Base-by-base conservation (phyloP, 352 stramenopile species). In the Phytophthora cactorum region DNA sequence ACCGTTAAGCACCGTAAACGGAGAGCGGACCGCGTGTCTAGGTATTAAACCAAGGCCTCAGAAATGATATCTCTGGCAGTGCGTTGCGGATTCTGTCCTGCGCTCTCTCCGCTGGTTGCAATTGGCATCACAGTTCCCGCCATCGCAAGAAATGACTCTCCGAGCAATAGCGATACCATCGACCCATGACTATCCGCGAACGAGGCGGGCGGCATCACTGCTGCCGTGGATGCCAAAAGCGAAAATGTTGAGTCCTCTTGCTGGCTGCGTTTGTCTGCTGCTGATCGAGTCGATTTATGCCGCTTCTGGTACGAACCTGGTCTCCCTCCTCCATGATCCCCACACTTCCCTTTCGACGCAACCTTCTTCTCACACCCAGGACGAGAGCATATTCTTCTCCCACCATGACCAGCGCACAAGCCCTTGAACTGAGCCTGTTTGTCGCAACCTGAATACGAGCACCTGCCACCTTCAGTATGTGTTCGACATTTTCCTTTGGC, bases 381-480 rank as follows among this genome's bases (percentile, higher is more conserved):
- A 31, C 65, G 22, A 12, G 44, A 49, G n/a, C 62, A 70, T 3
- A 64, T 52, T 60, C 62, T 46, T 44, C 49, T 38, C 32, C 62
- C 62, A 17, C 62, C 62, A n/a, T 70, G 62, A 17, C 34, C 47
- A 55, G 54, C 54, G 15, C 62, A 70, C 29, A 70, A 36, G 3
- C 62, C 54, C 45, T 65, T 70, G 29, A 65, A 65, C 9, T 70
- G 62, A 2, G 62, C 54, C 27, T 64, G 62, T 45, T 70, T 70
- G 7, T 59, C 62, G 27, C 62, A 70, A 39, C 41, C 47, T 7
- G 54, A 8, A 11, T 65, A 5, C 3, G 46, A 64, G 7, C 62
- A 64, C 38, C 38, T 56, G 17, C 46, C 62, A 57, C 53, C 53
- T 49, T 47, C 43, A 5, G 54, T 52, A 32, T 70, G 62, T 2